Evolutionary conservation across 352 stramenopile genomes (phyloP).

Genomic region (Phytopythium aichiense): DNA sequence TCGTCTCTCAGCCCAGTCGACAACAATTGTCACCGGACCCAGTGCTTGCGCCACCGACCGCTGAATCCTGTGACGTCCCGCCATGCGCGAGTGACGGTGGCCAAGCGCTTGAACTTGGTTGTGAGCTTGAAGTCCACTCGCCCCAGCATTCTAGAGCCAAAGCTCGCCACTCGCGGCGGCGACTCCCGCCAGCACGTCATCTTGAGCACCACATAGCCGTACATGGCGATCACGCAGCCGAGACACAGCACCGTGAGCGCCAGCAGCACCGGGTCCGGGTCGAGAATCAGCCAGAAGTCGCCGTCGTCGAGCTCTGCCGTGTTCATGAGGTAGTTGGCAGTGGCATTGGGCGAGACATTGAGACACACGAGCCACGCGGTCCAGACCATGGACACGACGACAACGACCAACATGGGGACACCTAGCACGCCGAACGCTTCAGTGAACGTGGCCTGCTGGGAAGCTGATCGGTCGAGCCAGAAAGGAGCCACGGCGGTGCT

Average conservation of each 20-base stretch:
- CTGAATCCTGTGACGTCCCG: background rate
- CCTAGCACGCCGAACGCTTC: conserved; percentile 18
- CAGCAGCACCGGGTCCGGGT: conserved; percentile 10
- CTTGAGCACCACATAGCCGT: background rate
- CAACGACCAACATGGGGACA: conserved; percentile 10
- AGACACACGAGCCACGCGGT: conserved; percentile 28
- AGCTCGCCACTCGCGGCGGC: no score
- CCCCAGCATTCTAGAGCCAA: background rate
- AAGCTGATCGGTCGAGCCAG: no score
- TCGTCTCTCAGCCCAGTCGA: background rate
- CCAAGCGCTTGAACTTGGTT: background rate
- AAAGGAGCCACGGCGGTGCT: background rate
- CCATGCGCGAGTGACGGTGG: background rate
- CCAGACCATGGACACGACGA: conserved; percentile 23
- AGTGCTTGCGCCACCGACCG: conserved; percentile 3
- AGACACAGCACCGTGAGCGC: conserved; percentile 7
- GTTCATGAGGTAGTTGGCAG: conserved; percentile 46
- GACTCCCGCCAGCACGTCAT: conserved; percentile 3
- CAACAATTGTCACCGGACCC: background rate
- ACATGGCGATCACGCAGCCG: background rate
- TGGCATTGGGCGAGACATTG: conserved; percentile 18
- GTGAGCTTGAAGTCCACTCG: no score
- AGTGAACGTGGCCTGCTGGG: conserved; percentile 9
- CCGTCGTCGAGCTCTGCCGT: conserved; percentile 39
- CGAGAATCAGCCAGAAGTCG: conserved; percentile 39